A percentile compares a stretch with the other conserved stretches of the same genome.
phyloP scores from a whole-genome alignment of 2,329 filamentous ascomycete genomes.

The Davidsoniella neocaledoniae region DNA sequence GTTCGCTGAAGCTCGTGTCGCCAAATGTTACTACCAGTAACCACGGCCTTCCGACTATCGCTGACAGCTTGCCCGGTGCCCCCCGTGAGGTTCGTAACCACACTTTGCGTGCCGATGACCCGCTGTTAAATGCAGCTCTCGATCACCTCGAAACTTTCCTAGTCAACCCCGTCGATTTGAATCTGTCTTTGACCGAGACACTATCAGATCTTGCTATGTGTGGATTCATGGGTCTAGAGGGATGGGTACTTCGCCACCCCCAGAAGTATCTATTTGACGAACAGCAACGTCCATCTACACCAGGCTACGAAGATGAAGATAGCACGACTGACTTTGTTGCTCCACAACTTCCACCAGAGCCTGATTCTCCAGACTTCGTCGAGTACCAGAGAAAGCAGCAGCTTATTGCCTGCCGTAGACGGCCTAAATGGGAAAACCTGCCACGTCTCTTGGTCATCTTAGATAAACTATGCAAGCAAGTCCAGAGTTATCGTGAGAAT shows the following conservation, averaged over 20 bases:
- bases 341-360: slow-evolving; percentile 23
- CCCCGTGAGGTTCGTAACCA: slow-evolving; percentile 44
- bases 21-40: slow-evolving; percentile 40
- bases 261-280: slow-evolving; percentile 40
- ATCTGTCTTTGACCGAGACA: slow-evolving; percentile 71
- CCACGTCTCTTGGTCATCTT: slow-evolving; percentile 41
- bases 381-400: slow-evolving; percentile 21
- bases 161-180: slow-evolving; percentile 79
- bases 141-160: slow-evolving; percentile 68
- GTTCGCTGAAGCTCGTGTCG: slow-evolving; percentile 51
- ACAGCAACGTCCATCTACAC: slow-evolving; percentile 17
- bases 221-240: slow-evolving; percentile 68
- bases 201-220: slow-evolving; percentile 72
- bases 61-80: slow-evolving; percentile 40
- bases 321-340: slow-evolving; percentile 5
- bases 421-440: slow-evolving; percentile 37
- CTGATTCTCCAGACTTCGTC: slow-evolving; percentile 22
- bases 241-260: slow-evolving; percentile 72
- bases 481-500: slow-evolving; percentile 42
- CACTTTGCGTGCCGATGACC: slow-evolving; percentile 45
- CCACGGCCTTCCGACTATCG: slow-evolving; percentile 36
- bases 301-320: slow-evolving; percentile 23
- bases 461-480: slow-evolving; percentile 43
- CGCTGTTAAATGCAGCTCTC: slow-evolving; percentile 46
- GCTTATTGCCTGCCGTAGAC: slow-evolving; percentile 26